Base-by-base conservation (phyloP, 1,139 yeast genomes). In the Pichia sp. region DNA sequence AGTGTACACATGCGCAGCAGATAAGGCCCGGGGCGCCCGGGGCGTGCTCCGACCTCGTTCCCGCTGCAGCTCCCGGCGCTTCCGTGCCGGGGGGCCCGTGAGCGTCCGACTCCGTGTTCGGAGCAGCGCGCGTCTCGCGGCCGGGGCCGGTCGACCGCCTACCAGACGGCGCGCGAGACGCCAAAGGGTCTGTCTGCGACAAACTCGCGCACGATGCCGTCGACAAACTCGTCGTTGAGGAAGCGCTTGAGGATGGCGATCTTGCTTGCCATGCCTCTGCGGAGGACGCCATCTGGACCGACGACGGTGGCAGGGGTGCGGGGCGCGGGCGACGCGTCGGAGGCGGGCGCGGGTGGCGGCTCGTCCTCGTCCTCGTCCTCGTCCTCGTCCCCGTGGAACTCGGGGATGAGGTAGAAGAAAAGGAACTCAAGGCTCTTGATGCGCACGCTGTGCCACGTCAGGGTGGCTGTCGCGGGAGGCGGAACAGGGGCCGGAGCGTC, bases 391-490 rank as follows among this genome's bases (percentile, higher is more conserved):
- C 16, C 42, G 26, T 30, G 16, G 36, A 32, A 29, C 23, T 87
- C 95, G n/a, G 90, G 92, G 7, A 82, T 76, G 56, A 87, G 69
- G 64, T 87, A 87, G 64, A 87, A 85, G 57, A 87, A 79, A 55
- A 87, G 71, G 66, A 87, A 87, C 69, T 87, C 95, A 50, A 87
- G 77, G 32, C 85, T 78, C 62, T 85, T 83, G 60, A 85, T 79
- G 58, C 79, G 79, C 13, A 81, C 71, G 45, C 72, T 74, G 59
- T 79, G 81, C 63, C 67, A 57, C 66, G 75, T 59, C 54, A 64
- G 41, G 26, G 26, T 23, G 26, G n/a, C n/a, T n/a, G n/a, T n/a
- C n/a, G n/a, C n/a, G n/a, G n/a, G n/a, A n/a, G n/a, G n/a, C n/a
- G n/a, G n/a, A n/a, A n/a, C n/a, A n/a, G n/a, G n/a, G n/a, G n/a